Conservation (phyloP, 2,329 filamentous ascomycete species). For the Aspergillus japonicus region DNA sequence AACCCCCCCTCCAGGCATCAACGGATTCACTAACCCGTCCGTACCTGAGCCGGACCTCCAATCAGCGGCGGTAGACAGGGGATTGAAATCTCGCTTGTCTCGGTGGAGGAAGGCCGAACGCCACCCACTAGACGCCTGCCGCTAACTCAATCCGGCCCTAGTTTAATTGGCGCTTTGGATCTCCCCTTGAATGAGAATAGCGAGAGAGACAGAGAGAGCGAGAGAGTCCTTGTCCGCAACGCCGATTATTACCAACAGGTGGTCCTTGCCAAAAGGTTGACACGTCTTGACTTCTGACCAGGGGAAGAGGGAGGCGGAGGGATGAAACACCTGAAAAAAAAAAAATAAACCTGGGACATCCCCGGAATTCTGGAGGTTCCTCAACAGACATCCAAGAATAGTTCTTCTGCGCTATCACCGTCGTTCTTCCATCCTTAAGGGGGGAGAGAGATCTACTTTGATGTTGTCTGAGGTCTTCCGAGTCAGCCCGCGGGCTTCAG, state of each 20-base stretch:
- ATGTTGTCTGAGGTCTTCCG: not conserved
- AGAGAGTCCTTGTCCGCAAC: slow-evolving; percentile 1
- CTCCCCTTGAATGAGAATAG: not conserved
- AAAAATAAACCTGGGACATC: too few species aligned
- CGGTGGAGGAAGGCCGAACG: slow-evolving; percentile 15
- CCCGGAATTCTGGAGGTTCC: not conserved
- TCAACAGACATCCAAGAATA: slow-evolving; percentile 6
- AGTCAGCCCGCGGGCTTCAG: not conserved
- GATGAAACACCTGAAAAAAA: slow-evolving; percentile 5
- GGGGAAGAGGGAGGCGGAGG: not conserved
- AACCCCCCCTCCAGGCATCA: slow-evolving; percentile 16
- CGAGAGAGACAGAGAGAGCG: not conserved
- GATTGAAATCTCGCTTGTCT: slow-evolving; percentile 27
- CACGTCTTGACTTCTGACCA: slow-evolving; percentile 12
- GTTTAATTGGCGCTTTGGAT: slow-evolving; percentile 18
- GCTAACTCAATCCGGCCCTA: slow-evolving; percentile 13
- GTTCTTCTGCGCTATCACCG: not conserved
- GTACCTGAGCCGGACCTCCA: slow-evolving; percentile 23
- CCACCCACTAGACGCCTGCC: slow-evolving; percentile 16
- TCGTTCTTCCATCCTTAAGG: not conserved
- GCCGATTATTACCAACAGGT: slow-evolving; percentile 6
- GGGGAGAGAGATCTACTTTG: not conserved
- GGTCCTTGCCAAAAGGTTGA: slow-evolving; percentile 20
- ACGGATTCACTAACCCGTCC: slow-evolving; percentile 11
- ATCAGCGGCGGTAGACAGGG: slow-evolving; percentile 12